Conservation (phyloP, 192 early-diverging fungal species). For the Backusella tarrabulga region DNA sequence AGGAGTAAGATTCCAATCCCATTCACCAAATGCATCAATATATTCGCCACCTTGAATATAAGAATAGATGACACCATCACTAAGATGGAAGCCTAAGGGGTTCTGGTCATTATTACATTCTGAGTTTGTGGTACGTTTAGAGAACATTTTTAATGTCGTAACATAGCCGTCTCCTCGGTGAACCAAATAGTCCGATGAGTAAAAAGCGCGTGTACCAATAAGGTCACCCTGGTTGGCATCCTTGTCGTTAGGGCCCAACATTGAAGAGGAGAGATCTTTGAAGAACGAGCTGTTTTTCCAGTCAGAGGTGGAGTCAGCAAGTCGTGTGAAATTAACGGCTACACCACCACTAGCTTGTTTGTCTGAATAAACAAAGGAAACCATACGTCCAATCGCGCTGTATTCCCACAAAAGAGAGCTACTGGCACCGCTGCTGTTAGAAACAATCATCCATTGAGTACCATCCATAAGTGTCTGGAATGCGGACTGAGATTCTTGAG, state of each 20-base stretch:
- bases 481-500: not conserved
- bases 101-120: slow-evolving; percentile 33
- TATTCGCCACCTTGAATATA: slow-evolving; percentile 30
- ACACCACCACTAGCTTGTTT: slow-evolving; percentile 22
- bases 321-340: slow-evolving; percentile 9
- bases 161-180: slow-evolving; percentile 17
- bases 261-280: not conserved
- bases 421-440: not conserved
- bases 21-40: slow-evolving; percentile 26
- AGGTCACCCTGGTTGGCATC: not conserved
- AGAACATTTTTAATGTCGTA: slow-evolving; percentile 30
- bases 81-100: slow-evolving; percentile 28
- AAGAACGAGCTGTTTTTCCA: slow-evolving; percentile 10
- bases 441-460: slow-evolving; percentile 28
- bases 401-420: slow-evolving; percentile 23
- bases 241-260: not conserved
- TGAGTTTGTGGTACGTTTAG: slow-evolving; percentile 23
- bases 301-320: slow-evolving; percentile 9
- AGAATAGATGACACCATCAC: slow-evolving; percentile 28
- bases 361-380: slow-evolving; percentile 11
- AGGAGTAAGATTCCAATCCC: slow-evolving; percentile 34
- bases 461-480: slow-evolving; percentile 22
- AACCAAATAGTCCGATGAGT: slow-evolving; percentile 17
- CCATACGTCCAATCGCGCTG: slow-evolving; percentile 25
- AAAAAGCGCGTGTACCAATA: slow-evolving; percentile 10